Evolutionary conservation across 2,329 filamentous ascomycete genomes (phyloP).

Genomic region (Diaporthe velutina): DNA sequence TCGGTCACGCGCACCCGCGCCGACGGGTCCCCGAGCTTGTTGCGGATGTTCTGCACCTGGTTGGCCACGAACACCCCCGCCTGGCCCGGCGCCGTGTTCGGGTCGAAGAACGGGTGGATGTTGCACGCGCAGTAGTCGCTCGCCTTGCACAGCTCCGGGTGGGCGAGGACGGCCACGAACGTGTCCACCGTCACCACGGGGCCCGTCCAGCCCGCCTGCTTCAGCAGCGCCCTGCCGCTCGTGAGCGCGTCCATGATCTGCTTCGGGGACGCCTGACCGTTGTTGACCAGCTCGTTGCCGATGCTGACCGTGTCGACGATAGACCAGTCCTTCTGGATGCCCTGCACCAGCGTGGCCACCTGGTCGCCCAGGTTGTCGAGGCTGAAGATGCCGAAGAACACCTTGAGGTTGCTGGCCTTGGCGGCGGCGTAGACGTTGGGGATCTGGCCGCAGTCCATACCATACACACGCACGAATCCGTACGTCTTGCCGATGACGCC

Average conservation of each 20-base stretch:
- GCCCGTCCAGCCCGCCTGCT: conserved; percentile 75
- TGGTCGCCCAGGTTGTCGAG: conserved; percentile 68
- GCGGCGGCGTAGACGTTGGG: conserved; percentile 72
- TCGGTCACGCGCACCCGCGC: conserved; percentile 83
- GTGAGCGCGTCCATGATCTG: conserved; percentile 71
- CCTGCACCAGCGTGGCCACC: conserved; percentile 71
- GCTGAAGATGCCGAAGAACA: conserved; percentile 83
- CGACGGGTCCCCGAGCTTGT: conserved; percentile 54
- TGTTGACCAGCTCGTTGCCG: conserved; percentile 86
- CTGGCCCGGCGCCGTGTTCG: conserved; percentile 66
- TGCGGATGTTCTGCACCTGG: conserved; percentile 62
- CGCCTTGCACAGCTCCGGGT: conserved; percentile 77
- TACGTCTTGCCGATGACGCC: conserved; percentile 65
- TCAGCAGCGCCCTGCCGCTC: conserved; percentile 69
- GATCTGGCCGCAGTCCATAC: conserved; percentile 83
- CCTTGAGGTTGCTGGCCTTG: conserved; percentile 72
- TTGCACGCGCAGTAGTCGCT: conserved; percentile 88
- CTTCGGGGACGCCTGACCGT: conserved; percentile 63
- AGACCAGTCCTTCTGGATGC: conserved; percentile 74
- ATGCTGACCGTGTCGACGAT: conserved; percentile 79
- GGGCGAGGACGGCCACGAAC: conserved; percentile 73
- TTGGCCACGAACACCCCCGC: conserved; percentile 77
- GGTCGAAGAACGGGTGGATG: conserved; percentile 87
- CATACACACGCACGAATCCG: conserved; percentile 80
- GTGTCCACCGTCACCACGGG: conserved; percentile 86